Evolutionary conservation across 495 filamentous ascomycete species (phyloP).

Genomic region (Rostrohypoxylon terebratum): DNA sequence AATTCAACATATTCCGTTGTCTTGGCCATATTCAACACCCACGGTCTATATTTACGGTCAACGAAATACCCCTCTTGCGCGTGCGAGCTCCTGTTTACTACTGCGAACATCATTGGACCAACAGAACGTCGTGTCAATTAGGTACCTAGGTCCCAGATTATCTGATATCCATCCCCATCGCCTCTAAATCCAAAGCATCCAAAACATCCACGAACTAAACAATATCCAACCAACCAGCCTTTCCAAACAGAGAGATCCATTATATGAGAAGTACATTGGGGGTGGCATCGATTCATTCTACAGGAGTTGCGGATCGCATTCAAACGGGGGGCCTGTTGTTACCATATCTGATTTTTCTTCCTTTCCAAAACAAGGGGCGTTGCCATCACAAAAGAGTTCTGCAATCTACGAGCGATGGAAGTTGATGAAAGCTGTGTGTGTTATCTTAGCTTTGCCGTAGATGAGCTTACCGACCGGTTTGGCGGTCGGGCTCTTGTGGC

Average conservation of each 20-base stretch:
- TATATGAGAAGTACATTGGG: not conserved
- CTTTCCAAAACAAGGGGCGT: not conserved
- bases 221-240: constrained; percentile 2
- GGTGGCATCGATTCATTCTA: constrained; percentile 8
- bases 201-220: not conserved
- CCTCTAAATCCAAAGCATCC: not conserved
- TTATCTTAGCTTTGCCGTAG: not conserved
- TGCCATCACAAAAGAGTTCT: not conserved
- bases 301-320: constrained; percentile 31
- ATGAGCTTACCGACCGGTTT: not conserved
- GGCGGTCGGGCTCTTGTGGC: not conserved
- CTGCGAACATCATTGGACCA: too few species aligned
- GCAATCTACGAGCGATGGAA: constrained; percentile 5
- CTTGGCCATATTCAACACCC: not conserved
- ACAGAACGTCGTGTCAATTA: not conserved
- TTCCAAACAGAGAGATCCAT: constrained; percentile 9
- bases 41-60: too few species aligned
- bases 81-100: too few species aligned
- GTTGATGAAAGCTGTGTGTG: not conserved
- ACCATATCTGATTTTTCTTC: not conserved
- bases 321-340: not conserved
- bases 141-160: too few species aligned
- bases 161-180: not conserved
- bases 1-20: not conserved
- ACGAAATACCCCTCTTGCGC: too few species aligned